A percentile compares a stretch with the other conserved stretches of the same genome.
Evolutionary conservation across 1,139 yeast genomes (phyloP).

Genomic region (Magnusiomyces fungicola): DNA sequence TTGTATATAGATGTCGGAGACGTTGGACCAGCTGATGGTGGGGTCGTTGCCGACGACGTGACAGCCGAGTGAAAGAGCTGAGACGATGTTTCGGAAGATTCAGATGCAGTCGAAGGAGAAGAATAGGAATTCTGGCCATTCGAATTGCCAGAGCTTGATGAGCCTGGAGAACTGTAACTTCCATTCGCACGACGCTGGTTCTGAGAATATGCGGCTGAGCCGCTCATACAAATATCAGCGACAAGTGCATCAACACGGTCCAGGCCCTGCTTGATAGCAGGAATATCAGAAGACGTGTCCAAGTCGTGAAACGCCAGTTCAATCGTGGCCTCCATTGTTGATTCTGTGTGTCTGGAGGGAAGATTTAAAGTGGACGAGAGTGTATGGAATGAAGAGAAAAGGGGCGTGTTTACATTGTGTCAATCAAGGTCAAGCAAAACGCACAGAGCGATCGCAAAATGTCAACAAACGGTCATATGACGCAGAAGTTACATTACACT

Average conservation of each 20-base stretch:
- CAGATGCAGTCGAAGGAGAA: background rate
- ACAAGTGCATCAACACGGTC: slow-evolving; percentile 2
- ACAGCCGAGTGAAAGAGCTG: background rate
- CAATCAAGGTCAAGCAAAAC: no score
- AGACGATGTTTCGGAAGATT: background rate
- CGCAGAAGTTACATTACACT: no score
- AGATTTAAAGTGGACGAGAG: no score
- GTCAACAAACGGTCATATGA: no score
- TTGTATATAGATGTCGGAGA: background rate
- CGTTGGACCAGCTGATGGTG: background rate
- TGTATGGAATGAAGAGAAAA: no score
- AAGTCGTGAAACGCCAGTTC: background rate
- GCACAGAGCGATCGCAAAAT: no score
- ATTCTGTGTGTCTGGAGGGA: no score
- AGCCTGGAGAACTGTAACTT: no score
- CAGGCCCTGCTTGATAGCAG: background rate
- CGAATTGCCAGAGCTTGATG: no score
- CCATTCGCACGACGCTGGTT: no score
- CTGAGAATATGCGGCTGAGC: background rate
- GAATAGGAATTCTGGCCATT: no score
- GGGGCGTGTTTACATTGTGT: no score
- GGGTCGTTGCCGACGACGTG: background rate
- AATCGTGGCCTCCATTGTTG: slow-evolving; percentile 1
- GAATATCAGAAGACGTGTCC: background rate
- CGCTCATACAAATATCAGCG: background rate